A percentile compares a stretch with the other conserved stretches of the same genome.
Evolutionary conservation across 1,284 basidiomycete species (phyloP).

Genomic region (Blastosporella zonata): DNA sequence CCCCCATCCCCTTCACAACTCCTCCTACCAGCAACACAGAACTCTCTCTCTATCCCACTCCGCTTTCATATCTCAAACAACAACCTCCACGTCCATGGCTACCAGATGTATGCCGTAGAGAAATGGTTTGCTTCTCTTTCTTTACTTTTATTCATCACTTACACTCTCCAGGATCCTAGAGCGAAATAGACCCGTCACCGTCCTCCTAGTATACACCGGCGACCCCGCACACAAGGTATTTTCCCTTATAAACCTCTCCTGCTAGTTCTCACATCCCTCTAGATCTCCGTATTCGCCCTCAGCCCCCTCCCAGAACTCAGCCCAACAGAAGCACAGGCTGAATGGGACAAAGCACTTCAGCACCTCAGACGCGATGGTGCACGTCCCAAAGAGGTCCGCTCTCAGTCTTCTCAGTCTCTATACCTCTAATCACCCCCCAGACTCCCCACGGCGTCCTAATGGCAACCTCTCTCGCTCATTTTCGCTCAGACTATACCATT

Average conservation of each 20-base stretch:
- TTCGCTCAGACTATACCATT: constrained; percentile 80
- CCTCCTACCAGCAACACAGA: constrained; percentile 14
- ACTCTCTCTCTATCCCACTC: constrained; percentile 20
- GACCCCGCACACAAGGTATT: constrained; percentile 60
- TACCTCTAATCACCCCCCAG: constrained; percentile 28
- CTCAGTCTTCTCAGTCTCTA: constrained; percentile 7
- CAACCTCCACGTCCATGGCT: constrained; percentile 43
- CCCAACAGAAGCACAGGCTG: constrained; percentile 42
- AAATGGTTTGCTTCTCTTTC: constrained; percentile 59
- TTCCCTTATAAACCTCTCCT: constrained; percentile 15
- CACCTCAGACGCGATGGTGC: constrained; percentile 61
- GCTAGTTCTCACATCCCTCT: constrained; percentile 5
- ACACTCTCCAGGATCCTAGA: constrained; percentile 56
- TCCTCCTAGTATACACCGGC: constrained; percentile 72
- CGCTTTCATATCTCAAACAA: constrained; percentile 23
- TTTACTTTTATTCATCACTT: background rate
- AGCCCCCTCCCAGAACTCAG: constrained; percentile 42
- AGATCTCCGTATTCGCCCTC: constrained; percentile 62
- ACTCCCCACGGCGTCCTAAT: constrained; percentile 68
- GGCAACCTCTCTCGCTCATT: constrained; percentile 80
- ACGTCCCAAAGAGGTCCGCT: constrained; percentile 56
- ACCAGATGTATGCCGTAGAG: constrained; percentile 80
- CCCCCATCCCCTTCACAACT: constrained; percentile 14
- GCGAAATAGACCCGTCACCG: constrained; percentile 53
- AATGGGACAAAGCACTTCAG: constrained; percentile 61